Evolutionary conservation across 805 yeast species (phyloP).

Genomic region (Yarrowia sp.): DNA sequence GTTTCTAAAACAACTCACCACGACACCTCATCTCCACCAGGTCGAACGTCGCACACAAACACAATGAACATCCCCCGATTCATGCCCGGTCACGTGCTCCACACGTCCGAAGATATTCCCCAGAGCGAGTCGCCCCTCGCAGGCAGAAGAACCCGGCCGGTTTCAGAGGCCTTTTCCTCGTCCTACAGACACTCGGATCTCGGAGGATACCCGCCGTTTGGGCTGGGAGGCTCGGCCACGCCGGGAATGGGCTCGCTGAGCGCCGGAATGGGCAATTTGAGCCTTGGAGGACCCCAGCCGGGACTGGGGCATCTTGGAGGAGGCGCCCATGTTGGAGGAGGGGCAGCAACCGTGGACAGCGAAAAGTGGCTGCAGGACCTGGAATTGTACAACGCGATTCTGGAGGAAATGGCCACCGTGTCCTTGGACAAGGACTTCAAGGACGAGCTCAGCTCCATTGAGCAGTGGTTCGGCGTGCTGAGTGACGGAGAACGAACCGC

Average conservation of each 20-base stretch:
- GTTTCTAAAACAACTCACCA: constrained; percentile 23
- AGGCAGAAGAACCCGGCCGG: constrained; percentile 30
- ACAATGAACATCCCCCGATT: constrained; percentile 35
- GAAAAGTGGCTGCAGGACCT: constrained; percentile 49
- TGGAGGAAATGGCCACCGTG: constrained; percentile 49
- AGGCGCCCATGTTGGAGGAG: background rate
- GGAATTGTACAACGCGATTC: constrained; percentile 47
- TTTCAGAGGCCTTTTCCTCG: constrained; percentile 34
- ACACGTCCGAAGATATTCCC: constrained; percentile 35
- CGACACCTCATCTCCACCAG: background rate
- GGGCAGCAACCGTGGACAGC: constrained; percentile 17
- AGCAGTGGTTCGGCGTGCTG: constrained; percentile 53
- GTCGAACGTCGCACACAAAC: background rate
- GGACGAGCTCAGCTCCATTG: constrained; percentile 51
- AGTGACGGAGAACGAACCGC: constrained; percentile 52
- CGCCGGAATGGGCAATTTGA: constrained; percentile 33
- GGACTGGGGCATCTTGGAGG: constrained; percentile 8
- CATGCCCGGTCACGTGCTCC: constrained; percentile 36
- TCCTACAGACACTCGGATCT: constrained; percentile 37
- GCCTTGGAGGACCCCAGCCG: constrained; percentile 25
- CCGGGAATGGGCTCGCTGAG: constrained; percentile 23
- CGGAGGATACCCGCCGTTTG: constrained; percentile 35
- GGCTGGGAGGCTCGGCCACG: constrained; percentile 3
- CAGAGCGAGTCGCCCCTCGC: constrained; percentile 34
- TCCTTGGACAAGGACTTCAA: constrained; percentile 47